Percentiles rank a stretch among this genome's conserved stretches.
These are phyloP conservation scores for Cryptosporidium xiaoi DNA, from an alignment of 169 alveolate genomes.

Conservation along the genomic window DNA sequence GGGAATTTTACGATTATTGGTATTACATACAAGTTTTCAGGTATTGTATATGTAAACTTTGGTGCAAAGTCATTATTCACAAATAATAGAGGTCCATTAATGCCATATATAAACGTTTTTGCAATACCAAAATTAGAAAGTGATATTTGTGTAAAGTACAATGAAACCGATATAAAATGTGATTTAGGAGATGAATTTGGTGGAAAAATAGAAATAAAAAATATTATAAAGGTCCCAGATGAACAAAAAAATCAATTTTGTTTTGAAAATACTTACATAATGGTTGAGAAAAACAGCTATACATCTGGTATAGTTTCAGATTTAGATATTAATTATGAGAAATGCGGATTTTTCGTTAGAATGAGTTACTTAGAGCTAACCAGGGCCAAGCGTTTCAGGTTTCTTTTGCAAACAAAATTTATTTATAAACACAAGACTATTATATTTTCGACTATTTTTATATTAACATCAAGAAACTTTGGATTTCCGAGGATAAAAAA, in stretches of 20 bases:
- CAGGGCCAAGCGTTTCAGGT: background rate
- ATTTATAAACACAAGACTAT: slow-evolving; percentile 10
- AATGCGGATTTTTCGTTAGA: background rate
- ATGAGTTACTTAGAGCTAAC: background rate
- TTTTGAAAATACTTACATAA: slow-evolving; percentile 7
- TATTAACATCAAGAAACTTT: slow-evolving; percentile 4
- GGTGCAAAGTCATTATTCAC: slow-evolving; percentile 13
- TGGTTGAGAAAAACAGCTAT: slow-evolving; percentile 2
- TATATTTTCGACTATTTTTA: background rate
- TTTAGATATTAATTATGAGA: slow-evolving; percentile 1
- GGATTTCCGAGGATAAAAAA: slow-evolving; percentile 21
- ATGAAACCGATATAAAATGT: slow-evolving; percentile 18
- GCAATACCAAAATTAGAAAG: slow-evolving; percentile 17
- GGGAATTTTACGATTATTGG: slow-evolving; percentile 45
- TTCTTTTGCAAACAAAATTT: background rate
- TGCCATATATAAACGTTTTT: slow-evolving; percentile 25
- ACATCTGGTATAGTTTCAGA: background rate
- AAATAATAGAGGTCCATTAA: slow-evolving; percentile 10
- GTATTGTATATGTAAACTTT: slow-evolving; percentile 29
- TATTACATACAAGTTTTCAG: slow-evolving; percentile 61
- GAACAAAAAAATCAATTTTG: slow-evolving; percentile 9
- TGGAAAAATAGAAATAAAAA: slow-evolving; percentile 27
- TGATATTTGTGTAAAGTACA: background rate
- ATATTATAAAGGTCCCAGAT: background rate
- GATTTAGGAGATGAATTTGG: background rate